These are phyloP conservation scores for Amoebophrya sp. DNA, from an alignment of 169 alveolate genomes.

Conservation along the genomic window DNA sequence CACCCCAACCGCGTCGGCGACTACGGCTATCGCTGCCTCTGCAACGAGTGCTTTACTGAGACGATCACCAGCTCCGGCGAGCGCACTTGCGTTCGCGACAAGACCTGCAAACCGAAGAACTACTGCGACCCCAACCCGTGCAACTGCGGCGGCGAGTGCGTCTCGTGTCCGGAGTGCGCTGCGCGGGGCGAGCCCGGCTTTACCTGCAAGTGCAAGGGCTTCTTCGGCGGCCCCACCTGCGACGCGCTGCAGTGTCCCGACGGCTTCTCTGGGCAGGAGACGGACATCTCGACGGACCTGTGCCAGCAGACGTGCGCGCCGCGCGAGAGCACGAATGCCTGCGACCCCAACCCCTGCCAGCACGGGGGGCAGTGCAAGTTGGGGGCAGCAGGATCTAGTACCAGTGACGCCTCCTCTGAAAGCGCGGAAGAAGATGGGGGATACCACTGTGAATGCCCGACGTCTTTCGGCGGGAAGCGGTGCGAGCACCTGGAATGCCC, in stretches of 20 bases:
- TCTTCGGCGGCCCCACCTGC: neutral
- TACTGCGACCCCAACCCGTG: conserved; percentile 1
- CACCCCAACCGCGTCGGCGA: conserved; percentile 1
- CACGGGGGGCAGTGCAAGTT: neutral
- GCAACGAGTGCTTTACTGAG: neutral
- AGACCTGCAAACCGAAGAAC: neutral
- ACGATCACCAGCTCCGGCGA: neutral
- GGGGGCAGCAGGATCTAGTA: neutral
- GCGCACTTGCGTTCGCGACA: neutral
- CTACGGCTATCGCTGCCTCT: neutral
- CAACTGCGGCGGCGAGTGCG: neutral
- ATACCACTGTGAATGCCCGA: neutral
- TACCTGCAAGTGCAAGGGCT: neutral
- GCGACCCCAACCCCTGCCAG: neutral
- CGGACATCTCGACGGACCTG: neutral
- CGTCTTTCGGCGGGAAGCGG: neutral
- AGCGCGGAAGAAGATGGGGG: neutral
- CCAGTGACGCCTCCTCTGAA: neutral
- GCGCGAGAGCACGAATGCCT: neutral
- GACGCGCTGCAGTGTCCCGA: neutral
- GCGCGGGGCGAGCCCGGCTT: neutral
- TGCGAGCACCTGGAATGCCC: neutral
- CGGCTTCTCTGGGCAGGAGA: neutral
- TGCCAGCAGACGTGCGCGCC: neutral
- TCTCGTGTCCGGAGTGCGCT: neutral